These are phyloP conservation scores for Aspergillus tubingensis DNA, from an alignment of 2,329 filamentous ascomycete species.

Conservation along the genomic window DNA sequence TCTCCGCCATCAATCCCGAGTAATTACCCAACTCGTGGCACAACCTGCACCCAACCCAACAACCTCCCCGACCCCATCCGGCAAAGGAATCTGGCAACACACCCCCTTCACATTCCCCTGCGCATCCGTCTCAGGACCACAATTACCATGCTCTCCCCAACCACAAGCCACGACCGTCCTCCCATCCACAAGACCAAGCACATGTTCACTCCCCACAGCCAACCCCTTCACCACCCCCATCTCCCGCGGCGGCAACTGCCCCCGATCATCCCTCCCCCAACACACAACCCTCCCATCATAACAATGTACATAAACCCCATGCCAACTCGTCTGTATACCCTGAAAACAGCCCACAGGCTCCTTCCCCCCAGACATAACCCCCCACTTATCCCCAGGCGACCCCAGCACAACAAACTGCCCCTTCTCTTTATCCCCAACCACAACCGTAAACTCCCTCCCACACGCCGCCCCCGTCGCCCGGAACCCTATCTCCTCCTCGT, in stretches of 20 bases:
- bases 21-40: conserved; percentile 77
- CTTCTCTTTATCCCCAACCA: conserved; percentile 57
- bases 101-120: conserved; percentile 68
- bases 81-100: conserved; percentile 68
- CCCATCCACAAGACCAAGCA: conserved; percentile 67
- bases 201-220: conserved; percentile 88
- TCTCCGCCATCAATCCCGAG: conserved; percentile 5
- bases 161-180: conserved; percentile 81
- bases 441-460: conserved; percentile 81
- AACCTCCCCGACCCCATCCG: conserved; percentile 55
- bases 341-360: conserved; percentile 55
- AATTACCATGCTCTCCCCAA: conserved; percentile 98
- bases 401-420: conserved; percentile 70
- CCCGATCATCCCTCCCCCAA: conserved; percentile 86
- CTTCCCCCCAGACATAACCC: conserved; percentile 61
- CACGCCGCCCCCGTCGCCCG: conserved; percentile 68
- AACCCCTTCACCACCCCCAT: conserved; percentile 64
- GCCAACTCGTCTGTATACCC: conserved; percentile 76
- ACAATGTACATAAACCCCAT: conserved; percentile 71
- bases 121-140: conserved; percentile 66
- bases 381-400: conserved; percentile 66
- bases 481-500: conserved; percentile 55
- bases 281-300: conserved; percentile 62
- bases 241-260: conserved; percentile 68
- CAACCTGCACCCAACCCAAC: conserved; percentile 76